A percentile compares a stretch with the other conserved stretches of the same genome.
Evolutionary conservation across 208 protist species (phyloP).

Genomic region (Crithidia mellificae): DNA sequence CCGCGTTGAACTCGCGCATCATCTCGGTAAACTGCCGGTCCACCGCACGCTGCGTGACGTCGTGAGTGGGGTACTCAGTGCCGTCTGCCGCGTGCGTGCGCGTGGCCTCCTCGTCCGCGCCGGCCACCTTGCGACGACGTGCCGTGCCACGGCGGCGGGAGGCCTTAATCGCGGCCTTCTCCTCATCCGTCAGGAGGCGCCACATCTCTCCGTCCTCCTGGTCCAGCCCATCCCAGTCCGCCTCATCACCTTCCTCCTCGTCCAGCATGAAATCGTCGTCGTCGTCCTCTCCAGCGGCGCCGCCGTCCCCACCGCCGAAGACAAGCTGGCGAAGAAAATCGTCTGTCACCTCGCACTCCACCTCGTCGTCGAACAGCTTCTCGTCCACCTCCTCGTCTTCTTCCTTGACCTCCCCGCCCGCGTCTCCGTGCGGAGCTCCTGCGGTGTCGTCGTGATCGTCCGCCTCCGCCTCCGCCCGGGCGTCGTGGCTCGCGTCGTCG

Average conservation of each 20-base stretch:
- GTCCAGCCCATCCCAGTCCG: slow-evolving; percentile 29
- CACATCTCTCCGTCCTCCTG: slow-evolving; percentile 37
- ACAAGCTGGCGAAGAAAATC: slow-evolving; percentile 83
- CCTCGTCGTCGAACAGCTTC: slow-evolving; percentile 80
- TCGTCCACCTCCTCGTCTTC: slow-evolving; percentile 56
- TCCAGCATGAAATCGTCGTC: slow-evolving; percentile 24
- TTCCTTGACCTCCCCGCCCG: slow-evolving; percentile 29
- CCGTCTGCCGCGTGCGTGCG: slow-evolving; percentile 34
- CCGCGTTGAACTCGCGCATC: slow-evolving; percentile 77
- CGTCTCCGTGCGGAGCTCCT: not conserved
- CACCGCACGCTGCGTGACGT: slow-evolving; percentile 53
- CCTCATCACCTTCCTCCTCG: slow-evolving; percentile 16
- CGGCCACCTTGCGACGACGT: slow-evolving; percentile 21
- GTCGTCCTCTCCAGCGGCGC: slow-evolving; percentile 22
- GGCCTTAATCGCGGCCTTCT: slow-evolving; percentile 46
- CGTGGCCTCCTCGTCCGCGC: not conserved
- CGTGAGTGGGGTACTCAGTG: slow-evolving; percentile 53
- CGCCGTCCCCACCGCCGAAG: slow-evolving; percentile 41
- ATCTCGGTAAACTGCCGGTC: slow-evolving; percentile 73
- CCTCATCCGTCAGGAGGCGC: slow-evolving; percentile 53
- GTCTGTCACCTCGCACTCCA: slow-evolving; percentile 83
- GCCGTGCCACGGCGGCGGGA: slow-evolving; percentile 39
- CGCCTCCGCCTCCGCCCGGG: too few relatives aligned
- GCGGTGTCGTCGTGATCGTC: slow-evolving; percentile 1
- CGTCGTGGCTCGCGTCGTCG: too few relatives aligned